Evolutionary conservation across 805 yeast species (phyloP).

Genomic region (Saccharomycopsis vini): DNA sequence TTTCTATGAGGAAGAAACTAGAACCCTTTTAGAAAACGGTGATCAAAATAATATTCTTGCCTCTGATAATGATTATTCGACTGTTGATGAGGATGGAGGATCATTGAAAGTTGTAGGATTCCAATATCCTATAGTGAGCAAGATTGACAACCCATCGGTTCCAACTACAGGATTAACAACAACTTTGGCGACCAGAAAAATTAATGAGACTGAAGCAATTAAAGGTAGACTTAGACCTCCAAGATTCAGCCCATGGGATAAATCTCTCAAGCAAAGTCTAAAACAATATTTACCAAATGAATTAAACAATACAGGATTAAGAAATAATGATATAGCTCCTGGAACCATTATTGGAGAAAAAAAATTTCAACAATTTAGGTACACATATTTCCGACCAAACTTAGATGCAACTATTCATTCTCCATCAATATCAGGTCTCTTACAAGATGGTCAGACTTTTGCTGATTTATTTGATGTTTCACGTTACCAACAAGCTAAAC

Average conservation of each 20-base stretch:
- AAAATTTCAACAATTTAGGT: constrained; percentile 50
- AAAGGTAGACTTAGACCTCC: constrained; percentile 69
- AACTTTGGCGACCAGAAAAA: constrained; percentile 18
- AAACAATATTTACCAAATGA: constrained; percentile 7
- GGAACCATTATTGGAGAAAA: constrained; percentile 8
- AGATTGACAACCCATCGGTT: constrained; percentile 9
- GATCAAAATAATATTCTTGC: not conserved
- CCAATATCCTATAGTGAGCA: constrained; percentile 14
- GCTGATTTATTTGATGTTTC: constrained; percentile 52
- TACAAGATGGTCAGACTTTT: constrained; percentile 53
- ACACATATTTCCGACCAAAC: constrained; percentile 88
- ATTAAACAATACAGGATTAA: not conserved
- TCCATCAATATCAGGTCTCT: constrained; percentile 74
- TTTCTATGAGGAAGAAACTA: constrained; percentile 60
- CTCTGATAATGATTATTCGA: constrained; percentile 3
- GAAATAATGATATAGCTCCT: not conserved
- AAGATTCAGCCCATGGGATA: constrained; percentile 67
- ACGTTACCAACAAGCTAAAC: constrained; percentile 25
- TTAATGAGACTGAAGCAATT: constrained; percentile 48
- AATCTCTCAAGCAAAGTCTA: constrained; percentile 12
- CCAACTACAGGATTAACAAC: too few relatives aligned
- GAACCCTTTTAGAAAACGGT: constrained; percentile 15
- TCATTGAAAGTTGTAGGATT: constrained; percentile 12
- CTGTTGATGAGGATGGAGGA: constrained; percentile 11
- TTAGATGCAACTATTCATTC: constrained; percentile 84